These are phyloP conservation scores for Tephrocybe rancida DNA, from an alignment of 768 basidiomycete species.

Conservation along the genomic window DNA sequence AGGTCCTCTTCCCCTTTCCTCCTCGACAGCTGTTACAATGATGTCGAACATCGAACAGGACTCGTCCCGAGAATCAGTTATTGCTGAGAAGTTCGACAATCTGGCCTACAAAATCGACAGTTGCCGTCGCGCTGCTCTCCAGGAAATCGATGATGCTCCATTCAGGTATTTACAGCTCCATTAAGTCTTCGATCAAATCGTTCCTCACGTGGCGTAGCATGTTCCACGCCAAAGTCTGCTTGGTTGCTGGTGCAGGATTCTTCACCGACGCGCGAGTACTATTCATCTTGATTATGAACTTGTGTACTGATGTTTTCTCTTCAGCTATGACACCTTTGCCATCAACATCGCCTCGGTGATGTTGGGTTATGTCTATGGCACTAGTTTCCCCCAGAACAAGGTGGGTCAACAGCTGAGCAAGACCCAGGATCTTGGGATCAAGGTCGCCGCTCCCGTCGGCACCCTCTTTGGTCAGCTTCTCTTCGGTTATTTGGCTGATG, in stretches of 20 bases:
- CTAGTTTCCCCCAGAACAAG: constrained; percentile 24
- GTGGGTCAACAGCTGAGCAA: constrained; percentile 41
- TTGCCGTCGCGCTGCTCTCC: constrained; percentile 77
- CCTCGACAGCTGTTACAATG: constrained; percentile 5
- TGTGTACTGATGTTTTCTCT: background rate
- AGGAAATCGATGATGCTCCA: constrained; percentile 84
- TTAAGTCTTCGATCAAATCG: background rate
- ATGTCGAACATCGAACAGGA: constrained; percentile 39
- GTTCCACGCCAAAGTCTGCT: constrained; percentile 82
- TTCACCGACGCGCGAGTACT: constrained; percentile 78
- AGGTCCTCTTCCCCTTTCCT: constrained; percentile 4
- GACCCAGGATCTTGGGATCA: constrained; percentile 77
- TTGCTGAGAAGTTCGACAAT: constrained; percentile 29
- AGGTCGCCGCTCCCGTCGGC: constrained; percentile 77
- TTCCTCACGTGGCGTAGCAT: constrained; percentile 44
- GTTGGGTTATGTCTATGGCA: constrained; percentile 81
- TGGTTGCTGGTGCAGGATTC: constrained; percentile 82
- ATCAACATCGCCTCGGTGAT: constrained; percentile 86
- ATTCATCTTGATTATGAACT: background rate
- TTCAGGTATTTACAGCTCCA: constrained; percentile 59
- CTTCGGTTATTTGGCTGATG: constrained; percentile 82
- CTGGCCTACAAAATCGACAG: constrained; percentile 58
- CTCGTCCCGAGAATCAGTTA: constrained; percentile 35
- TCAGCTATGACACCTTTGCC: constrained; percentile 82
- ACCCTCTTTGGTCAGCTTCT: constrained; percentile 75